These are phyloP conservation scores for Capronia americana DNA, from an alignment of 2,329 filamentous ascomycete species.

Conservation along the genomic window DNA sequence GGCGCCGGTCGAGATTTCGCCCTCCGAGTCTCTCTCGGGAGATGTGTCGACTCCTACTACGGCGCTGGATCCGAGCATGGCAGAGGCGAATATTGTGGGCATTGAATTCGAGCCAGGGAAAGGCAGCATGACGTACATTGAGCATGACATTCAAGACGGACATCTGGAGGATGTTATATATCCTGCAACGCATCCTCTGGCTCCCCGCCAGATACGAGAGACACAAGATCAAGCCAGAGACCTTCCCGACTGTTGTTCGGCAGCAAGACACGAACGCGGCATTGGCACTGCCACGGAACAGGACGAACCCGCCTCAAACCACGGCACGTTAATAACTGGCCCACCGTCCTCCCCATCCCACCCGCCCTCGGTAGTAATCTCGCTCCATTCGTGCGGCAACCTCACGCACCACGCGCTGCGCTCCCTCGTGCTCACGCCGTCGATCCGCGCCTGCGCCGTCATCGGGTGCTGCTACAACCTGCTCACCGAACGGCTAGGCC, in stretches of 20 bases:
- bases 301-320: neutral
- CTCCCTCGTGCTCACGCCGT: conserved; percentile 81
- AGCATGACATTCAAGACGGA: conserved; percentile 53
- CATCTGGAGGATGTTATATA: conserved; percentile 47
- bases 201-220: neutral
- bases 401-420: conserved; percentile 93
- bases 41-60: conserved; percentile 2
- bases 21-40: neutral
- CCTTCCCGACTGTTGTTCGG: neutral
- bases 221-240: neutral
- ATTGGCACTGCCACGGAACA: too few relatives aligned
- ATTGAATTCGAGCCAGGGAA: conserved; percentile 11
- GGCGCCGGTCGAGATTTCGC: conserved; percentile 6
- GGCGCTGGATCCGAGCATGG: conserved; percentile 13
- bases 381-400: conserved; percentile 96
- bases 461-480: conserved; percentile 99
- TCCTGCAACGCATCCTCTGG: conserved; percentile 37
- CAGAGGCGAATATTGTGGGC: conserved; percentile 11
- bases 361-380: conserved; percentile 73
- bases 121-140: conserved; percentile 52
- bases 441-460: conserved; percentile 88
- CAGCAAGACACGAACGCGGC: neutral
- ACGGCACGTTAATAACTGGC: neutral
- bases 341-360: neutral
- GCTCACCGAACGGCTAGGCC: conserved; percentile 85